Conservation (phyloP, 2,329 filamentous ascomycete genomes). For the Apiospora pterosperma region DNA sequence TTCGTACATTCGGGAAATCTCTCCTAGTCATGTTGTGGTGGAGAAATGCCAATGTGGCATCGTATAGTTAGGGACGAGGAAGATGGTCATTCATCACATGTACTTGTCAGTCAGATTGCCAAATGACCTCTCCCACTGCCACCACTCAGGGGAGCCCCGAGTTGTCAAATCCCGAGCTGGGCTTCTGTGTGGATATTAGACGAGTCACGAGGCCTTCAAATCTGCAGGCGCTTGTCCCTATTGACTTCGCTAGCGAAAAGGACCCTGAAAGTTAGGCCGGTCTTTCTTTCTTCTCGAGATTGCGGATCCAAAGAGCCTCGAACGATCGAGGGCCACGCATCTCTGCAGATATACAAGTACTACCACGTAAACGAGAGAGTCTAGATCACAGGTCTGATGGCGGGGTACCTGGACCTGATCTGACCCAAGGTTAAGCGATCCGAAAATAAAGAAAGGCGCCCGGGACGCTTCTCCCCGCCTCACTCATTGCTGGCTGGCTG, state of each 20-base stretch:
- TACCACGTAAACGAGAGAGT: not conserved
- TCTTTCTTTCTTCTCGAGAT: not conserved
- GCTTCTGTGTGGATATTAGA: conserved; percentile 1
- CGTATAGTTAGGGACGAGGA: too few relatives aligned
- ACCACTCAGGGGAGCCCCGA: not conserved
- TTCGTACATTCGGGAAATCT: too few relatives aligned
- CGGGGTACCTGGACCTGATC: not conserved
- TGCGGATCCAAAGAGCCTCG: not conserved
- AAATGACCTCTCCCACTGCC: not conserved
- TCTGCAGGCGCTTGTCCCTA: conserved; percentile 11
- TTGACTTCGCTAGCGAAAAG: conserved; percentile 7
- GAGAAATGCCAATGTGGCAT: too few relatives aligned
- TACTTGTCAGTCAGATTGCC: too few relatives aligned
- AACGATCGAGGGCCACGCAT: too few relatives aligned
- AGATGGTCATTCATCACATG: too few relatives aligned
- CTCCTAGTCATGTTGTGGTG: too few relatives aligned
- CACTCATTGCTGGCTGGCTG: not conserved
- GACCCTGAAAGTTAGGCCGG: conserved; percentile 9
- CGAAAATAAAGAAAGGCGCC: not conserved
- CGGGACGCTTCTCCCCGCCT: not conserved
- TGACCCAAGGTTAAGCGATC: not conserved
- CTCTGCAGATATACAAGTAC: too few relatives aligned
- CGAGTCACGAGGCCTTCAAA: conserved; percentile 13
- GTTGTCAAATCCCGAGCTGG: not conserved
- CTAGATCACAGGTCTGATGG: not conserved